phyloP scores from a whole-genome alignment of 306 rosid species.

The Medicago arabica region DNA sequence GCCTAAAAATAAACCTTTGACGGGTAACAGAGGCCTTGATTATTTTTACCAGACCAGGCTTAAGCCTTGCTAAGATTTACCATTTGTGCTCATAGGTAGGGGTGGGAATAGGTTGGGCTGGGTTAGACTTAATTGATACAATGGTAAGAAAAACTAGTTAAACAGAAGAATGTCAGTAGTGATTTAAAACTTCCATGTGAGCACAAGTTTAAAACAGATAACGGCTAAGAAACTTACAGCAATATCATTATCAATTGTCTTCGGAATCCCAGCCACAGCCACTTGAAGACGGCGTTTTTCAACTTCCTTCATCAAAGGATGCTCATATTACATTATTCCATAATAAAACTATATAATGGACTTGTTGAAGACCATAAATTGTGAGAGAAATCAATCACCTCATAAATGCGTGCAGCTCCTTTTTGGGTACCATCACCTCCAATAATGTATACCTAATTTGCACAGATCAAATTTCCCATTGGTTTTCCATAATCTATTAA shows the following conservation, averaged over 20 bases:
- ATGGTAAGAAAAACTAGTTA: not conserved
- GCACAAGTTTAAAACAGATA: slow-evolving; percentile 22
- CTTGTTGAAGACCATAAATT: slow-evolving; percentile 37
- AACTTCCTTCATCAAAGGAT: slow-evolving; percentile 77
- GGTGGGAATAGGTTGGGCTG: too few species aligned
- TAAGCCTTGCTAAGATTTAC: too few species aligned
- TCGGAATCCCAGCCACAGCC: slow-evolving; percentile 94
- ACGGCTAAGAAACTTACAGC: slow-evolving; percentile 68
- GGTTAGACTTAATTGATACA: too few species aligned
- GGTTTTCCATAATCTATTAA: not conserved
- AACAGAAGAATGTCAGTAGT: not conserved
- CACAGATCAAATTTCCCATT: slow-evolving; percentile 37
- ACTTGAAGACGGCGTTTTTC: slow-evolving; percentile 90
- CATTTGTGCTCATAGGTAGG: too few species aligned
- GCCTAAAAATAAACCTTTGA: too few species aligned
- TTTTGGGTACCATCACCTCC: slow-evolving; percentile 98
- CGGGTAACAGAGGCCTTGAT: too few species aligned
- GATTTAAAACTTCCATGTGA: slow-evolving; percentile 13
- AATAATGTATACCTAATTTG: slow-evolving; percentile 79
- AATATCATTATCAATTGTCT: slow-evolving; percentile 95
- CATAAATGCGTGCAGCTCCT: slow-evolving; percentile 83
- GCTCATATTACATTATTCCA: slow-evolving; percentile 44
- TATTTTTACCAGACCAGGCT: too few species aligned
- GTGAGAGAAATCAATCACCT: slow-evolving; percentile 58
- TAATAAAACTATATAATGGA: slow-evolving; percentile 26